phyloP scores from a whole-genome alignment of 1,284 basidiomycete genomes.

The Pseudomicrostroma phylloplanum region DNA sequence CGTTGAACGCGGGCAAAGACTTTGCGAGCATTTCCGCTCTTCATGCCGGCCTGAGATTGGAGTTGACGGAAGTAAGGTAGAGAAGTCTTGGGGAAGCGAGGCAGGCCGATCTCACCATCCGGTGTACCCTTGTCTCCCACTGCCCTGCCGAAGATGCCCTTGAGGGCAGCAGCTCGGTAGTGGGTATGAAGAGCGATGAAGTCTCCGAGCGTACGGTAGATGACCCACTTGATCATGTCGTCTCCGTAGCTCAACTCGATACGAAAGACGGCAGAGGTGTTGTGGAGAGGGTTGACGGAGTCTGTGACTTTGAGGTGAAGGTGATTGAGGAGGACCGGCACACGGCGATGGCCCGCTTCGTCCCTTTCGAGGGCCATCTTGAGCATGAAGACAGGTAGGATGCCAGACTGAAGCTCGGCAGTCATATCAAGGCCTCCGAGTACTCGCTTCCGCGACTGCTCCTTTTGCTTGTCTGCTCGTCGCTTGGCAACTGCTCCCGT shows the following conservation, averaged over 20 bases:
- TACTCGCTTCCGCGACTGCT: slow-evolving; percentile 2
- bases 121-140: slow-evolving; percentile 19
- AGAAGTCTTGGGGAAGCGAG: slow-evolving; percentile 81
- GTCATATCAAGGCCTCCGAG: slow-evolving; percentile 13
- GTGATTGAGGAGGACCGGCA: slow-evolving; percentile 81
- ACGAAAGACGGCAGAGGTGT: slow-evolving; percentile 74
- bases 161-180: slow-evolving; percentile 67
- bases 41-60: slow-evolving; percentile 54
- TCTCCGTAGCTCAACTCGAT: slow-evolving; percentile 97
- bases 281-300: slow-evolving; percentile 72
- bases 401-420: slow-evolving; percentile 18
- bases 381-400: slow-evolving; percentile 51
- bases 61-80: slow-evolving; percentile 79
- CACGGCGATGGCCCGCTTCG: slow-evolving; percentile 72
- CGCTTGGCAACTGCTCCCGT: slow-evolving; percentile 8
- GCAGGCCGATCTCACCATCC: slow-evolving; percentile 62
- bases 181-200: slow-evolving; percentile 86
- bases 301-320: slow-evolving; percentile 77
- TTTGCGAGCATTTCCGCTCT: slow-evolving; percentile 49
- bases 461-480: not conserved
- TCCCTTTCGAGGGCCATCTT: slow-evolving; percentile 87
- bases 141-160: slow-evolving; percentile 36
- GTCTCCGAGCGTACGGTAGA: slow-evolving; percentile 88
- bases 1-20: slow-evolving; percentile 76
- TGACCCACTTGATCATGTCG: slow-evolving; percentile 80